Evolutionary conservation across 768 basidiomycete species (phyloP).

Genomic region (Lactarius tabidus): DNA sequence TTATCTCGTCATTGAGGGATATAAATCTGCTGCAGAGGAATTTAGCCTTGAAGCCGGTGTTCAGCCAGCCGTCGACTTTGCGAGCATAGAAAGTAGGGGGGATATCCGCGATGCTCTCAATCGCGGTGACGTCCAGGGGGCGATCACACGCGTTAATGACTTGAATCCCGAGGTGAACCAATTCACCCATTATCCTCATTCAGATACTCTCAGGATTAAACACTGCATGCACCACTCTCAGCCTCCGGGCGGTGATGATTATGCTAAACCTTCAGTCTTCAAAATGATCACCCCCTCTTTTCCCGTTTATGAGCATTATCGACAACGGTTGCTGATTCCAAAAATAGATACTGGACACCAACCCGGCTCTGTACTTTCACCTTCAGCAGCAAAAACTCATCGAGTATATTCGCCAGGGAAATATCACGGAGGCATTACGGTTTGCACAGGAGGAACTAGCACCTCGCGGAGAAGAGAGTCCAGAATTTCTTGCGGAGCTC

Average conservation of each 20-base stretch:
- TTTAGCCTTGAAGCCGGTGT: slow-evolving; percentile 88
- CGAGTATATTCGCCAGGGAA: slow-evolving; percentile 84
- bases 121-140: slow-evolving; percentile 91
- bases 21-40: slow-evolving; percentile 92
- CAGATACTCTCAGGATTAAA: slow-evolving; percentile 64
- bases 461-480: slow-evolving; percentile 91
- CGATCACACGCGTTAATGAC: slow-evolving; percentile 93
- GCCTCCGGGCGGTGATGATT: slow-evolving; percentile 84
- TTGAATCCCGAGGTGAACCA: slow-evolving; percentile 89
- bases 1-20: slow-evolving; percentile 96
- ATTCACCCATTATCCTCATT: slow-evolving; percentile 6
- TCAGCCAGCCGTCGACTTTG: slow-evolving; percentile 74
- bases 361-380: slow-evolving; percentile 90
- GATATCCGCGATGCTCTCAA: slow-evolving; percentile 91
- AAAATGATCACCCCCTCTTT: slow-evolving; percentile 65
- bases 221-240: slow-evolving; percentile 98
- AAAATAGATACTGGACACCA: slow-evolving; percentile 89
- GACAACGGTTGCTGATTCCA: slow-evolving; percentile 23
- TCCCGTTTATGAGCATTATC: slow-evolving; percentile 6
- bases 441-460: slow-evolving; percentile 96
- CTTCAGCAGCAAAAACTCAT: slow-evolving; percentile 95
- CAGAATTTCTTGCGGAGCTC: slow-evolving; percentile 86
- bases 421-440: slow-evolving; percentile 70
- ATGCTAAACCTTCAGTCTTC: slow-evolving; percentile 90
- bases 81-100: slow-evolving; percentile 91